These are phyloP conservation scores for Pythium graminicola DNA, from an alignment of 352 stramenopile genomes.

Conservation along the genomic window DNA sequence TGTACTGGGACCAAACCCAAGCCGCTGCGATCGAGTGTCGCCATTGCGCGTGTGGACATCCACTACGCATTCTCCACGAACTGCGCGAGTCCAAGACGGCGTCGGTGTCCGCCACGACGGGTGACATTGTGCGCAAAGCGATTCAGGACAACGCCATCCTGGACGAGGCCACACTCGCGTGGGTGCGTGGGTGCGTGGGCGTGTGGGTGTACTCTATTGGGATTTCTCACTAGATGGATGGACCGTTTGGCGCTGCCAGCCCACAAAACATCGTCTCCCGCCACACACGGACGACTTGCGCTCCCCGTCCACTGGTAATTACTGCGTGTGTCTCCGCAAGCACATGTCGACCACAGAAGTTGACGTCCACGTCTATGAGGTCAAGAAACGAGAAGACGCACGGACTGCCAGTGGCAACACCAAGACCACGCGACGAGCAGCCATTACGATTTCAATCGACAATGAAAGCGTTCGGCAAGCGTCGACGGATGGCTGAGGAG, in stretches of 20 bases:
- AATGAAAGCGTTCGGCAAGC: neutral
- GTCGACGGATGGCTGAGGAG: neutral
- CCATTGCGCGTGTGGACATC: neutral
- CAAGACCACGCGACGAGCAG: neutral
- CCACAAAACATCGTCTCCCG: neutral
- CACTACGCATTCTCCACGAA: neutral
- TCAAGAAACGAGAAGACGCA: neutral
- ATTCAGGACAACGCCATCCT: neutral
- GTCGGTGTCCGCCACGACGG: neutral
- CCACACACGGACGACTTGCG: neutral
- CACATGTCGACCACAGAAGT: neutral
- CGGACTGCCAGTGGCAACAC: neutral
- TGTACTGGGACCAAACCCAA: neutral
- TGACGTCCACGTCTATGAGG: neutral
- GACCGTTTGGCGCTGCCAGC: neutral
- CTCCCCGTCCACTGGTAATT: neutral
- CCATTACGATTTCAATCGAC: neutral
- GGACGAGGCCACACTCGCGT: neutral
- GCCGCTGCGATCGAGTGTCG: neutral
- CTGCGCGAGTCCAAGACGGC: neutral
- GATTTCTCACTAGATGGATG: neutral
- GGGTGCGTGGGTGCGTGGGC: neutral
- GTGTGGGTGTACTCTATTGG: conserved; percentile 1
- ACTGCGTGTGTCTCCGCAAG: conserved; percentile 1
- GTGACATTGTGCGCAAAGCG: neutral